These are phyloP conservation scores for Cordyceps cicadae DNA, from an alignment of 2,329 filamentous ascomycete species.

Conservation along the genomic window DNA sequence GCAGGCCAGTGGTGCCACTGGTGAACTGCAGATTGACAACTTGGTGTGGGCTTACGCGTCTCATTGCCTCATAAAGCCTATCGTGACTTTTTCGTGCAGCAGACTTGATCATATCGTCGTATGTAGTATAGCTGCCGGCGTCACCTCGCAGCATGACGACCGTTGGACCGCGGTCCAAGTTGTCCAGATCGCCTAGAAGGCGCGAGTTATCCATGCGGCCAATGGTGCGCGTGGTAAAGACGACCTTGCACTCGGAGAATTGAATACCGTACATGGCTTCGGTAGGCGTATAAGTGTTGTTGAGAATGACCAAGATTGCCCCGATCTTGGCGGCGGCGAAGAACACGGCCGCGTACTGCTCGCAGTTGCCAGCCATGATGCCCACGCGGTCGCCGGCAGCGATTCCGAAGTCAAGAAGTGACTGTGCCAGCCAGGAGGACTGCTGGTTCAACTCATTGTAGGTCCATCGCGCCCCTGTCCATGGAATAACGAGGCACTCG, in stretches of 20 bases:
- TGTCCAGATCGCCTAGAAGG: conserved; percentile 47
- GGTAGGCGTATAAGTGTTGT: conserved; percentile 71
- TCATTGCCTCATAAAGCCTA: conserved; percentile 43
- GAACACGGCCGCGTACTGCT: conserved; percentile 73
- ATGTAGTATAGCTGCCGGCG: conserved; percentile 48
- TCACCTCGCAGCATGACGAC: conserved; percentile 55
- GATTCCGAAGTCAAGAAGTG: conserved; percentile 59
- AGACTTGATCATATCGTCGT: conserved; percentile 47
- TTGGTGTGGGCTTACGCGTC: conserved; percentile 52
- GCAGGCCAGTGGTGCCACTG: conserved; percentile 63
- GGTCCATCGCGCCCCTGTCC: conserved; percentile 68
- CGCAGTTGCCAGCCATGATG: conserved; percentile 69
- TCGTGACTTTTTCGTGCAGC: conserved; percentile 42
- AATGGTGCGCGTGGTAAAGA: conserved; percentile 65
- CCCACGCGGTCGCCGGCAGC: conserved; percentile 61
- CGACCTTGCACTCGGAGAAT: conserved; percentile 62
- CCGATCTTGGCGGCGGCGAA: conserved; percentile 62
- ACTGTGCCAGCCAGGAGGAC: conserved; percentile 53
- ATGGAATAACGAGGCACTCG: conserved; percentile 66
- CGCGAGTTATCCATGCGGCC: conserved; percentile 55
- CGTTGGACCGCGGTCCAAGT: conserved; percentile 36
- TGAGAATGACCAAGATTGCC: conserved; percentile 65
- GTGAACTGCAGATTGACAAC: conserved; percentile 71
- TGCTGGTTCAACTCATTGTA: conserved; percentile 58
- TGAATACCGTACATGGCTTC: conserved; percentile 64